Base-by-base conservation (phyloP, 768 basidiomycete species). In the Clavaria fumosa region DNA sequence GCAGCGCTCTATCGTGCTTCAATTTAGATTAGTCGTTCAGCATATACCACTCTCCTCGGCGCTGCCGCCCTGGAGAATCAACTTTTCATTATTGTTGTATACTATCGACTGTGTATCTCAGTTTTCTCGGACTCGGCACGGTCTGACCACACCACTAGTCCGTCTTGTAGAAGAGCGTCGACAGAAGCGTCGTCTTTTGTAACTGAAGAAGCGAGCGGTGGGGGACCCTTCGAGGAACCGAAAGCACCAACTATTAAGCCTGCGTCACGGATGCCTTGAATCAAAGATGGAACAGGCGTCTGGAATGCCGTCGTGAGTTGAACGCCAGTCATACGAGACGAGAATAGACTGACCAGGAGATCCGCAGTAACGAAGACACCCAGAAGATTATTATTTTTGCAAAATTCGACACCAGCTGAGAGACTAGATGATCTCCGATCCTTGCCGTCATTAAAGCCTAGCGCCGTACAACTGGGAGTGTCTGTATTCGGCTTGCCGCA, bases 351-450 rank as follows among this genome's bases (percentile, higher is more conserved):
- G 52, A 95, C 93, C 62, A 97, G 59, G 41, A 96, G 64, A 24
- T 77, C 72, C 7, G 82, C 81, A 54, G 95, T 85, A 35, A 95
- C 68, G 51, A 93, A 77, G 31, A 99, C 65, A 40, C 95, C 95
- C 39, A 99, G 62, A 15, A 99, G 61, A 56, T 99, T 97, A 57
- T 96, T 96, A 32, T 68, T 64, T 49, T 80, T 84, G 15, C 90
- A 83, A 50, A 96, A 95, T 48, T 91, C 88, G 39, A 97, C 88
- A 11, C 89, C 90, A 40, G 85, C 76, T 41, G 81, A 73, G 26
- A 97, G 75, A 50, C 86, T 90, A 34, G 70, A 62, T 31, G 71
- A 51, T 40, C 75, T 63, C 45, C 64, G 62, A 38, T 71, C 70
- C 9, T 59, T 57, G 45, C 62, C 60, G 45, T 61, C 56, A 35